Base-by-base conservation (phyloP, 345 rosid genomes). In the Limnanthes douglasii region DNA sequence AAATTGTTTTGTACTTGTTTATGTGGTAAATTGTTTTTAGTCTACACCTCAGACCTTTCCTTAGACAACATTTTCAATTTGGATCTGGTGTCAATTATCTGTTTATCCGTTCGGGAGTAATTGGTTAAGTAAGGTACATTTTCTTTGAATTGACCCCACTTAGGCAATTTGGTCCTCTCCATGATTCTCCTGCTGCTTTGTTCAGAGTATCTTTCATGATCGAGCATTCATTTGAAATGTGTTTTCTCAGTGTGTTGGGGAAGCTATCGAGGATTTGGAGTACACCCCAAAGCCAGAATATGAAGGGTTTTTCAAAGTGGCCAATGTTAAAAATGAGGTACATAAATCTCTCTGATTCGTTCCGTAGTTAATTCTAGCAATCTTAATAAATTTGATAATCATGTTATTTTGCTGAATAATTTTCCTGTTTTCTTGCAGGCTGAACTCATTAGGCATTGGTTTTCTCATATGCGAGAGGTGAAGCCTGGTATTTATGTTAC, bases 401-500 rank as follows among this genome's bases (percentile, higher is more conserved):
- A 8, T 42, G 31, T 12, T 43, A 11, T 28, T 53, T 8, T 51
- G 43, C 38, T 38, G 45, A n/a, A n/a, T n/a, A n/a, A n/a, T n/a
- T n/a, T n/a, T n/a, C n/a, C 20, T 54, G 46, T 46, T 48, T 40
- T 43, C 53, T 55, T 66, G 61, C 65, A 82, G 97, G 64, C 68
- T 28, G 94, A 76, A 46, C 94, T 88, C 66, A 66, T 88, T 33
- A 60, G 48, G 50, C 43, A 29, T 23, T 88, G 97, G 97, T 88
- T 88, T 66, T 45, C 76, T 34, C 97, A 88, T 60, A 88, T 88
- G 97, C 81, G 62, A 64, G 92, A 76, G 32, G 66, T 77, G 59
- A 88, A 83, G 66, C 97, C 97, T 21, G 79, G 95, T 46, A 74
- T 88, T 51, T 88, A 76, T 69, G 97, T 88, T 31, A 83, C 97